Evolutionary conservation across 352 stramenopile species (phyloP).

Genomic region (Phytophthora multivora): DNA sequence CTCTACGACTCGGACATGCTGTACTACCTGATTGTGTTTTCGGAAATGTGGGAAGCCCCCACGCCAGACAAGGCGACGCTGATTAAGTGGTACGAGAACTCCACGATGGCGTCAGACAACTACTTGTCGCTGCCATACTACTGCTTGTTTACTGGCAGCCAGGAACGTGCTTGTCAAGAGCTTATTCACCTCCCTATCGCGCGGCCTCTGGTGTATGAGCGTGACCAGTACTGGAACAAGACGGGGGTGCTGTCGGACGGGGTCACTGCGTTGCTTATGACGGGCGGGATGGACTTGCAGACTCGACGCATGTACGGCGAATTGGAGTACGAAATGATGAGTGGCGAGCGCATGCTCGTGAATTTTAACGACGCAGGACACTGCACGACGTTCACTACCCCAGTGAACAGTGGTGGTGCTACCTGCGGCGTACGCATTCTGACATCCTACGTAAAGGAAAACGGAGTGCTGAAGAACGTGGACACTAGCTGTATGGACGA

Average conservation of each 20-base stretch:
- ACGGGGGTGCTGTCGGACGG: constrained; percentile 46
- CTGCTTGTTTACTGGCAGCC: constrained; percentile 73
- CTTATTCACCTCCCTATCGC: constrained; percentile 49
- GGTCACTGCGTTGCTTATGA: constrained; percentile 58
- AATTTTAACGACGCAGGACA: constrained; percentile 73
- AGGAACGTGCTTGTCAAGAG: constrained; percentile 59
- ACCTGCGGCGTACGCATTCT: constrained; percentile 77
- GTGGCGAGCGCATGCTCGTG: constrained; percentile 62
- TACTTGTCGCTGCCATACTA: constrained; percentile 75
- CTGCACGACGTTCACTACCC: constrained; percentile 83
- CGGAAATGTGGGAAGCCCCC: constrained; percentile 72
- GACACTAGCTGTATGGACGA: constrained; percentile 75
- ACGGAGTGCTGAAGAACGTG: constrained; percentile 57
- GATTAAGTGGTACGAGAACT: constrained; percentile 61
- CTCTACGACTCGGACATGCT: constrained; percentile 75
- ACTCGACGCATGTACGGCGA: constrained; percentile 56
- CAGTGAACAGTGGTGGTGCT: constrained; percentile 37
- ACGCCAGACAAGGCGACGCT: constrained; percentile 60
- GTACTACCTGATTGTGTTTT: constrained; percentile 83
- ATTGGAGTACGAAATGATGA: constrained; percentile 53
- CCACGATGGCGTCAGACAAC: constrained; percentile 71
- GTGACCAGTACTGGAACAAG: constrained; percentile 75
- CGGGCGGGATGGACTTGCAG: constrained; percentile 60
- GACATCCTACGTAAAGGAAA: constrained; percentile 64
- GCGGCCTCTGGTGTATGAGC: constrained; percentile 52